Base-by-base conservation (phyloP, 2,329 filamentous ascomycete species). In the Ophiostoma sp. region DNA sequence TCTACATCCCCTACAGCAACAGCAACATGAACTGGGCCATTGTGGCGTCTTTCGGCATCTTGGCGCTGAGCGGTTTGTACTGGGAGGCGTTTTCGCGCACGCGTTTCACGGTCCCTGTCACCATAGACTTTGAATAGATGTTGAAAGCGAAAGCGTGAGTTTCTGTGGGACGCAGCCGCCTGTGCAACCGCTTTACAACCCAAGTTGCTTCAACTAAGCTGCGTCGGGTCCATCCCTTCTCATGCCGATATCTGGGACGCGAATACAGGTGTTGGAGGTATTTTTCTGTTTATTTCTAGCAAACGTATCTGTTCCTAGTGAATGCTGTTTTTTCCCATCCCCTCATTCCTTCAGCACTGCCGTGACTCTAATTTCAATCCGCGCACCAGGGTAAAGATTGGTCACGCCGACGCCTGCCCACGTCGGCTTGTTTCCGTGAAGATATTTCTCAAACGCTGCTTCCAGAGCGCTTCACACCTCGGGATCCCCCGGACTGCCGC, bases 1-100 rank as follows among this genome's bases (percentile, higher is more conserved):
- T 52, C 5, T 65, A 65, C 38, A 27, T 67, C 1, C 68, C 68
- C 1, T 38, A 42, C 36, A 67, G 36, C 38, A 58, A 36, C 38
- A 11, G 16, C 38, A 69, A 36, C 11, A 69, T 69, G 67, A 69
- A 69, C 58, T 69, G 44, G 42, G 64, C 67, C 4, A 62, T 66
- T 16, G 67, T 68, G 11, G 67, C 66, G 7, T 60, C 66, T 42
- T n/a, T 18, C 4, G 67, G 49, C 42, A 52, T 66, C 64, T 3
- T 66, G 18, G 49, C 27, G 2, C 14, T 68, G 6, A 49, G 63
- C n/a, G 49, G 18, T 12, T 4, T 68, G 5, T 66, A 68, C 67
- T 68, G 67, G 67, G 5, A 62, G 63, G 41, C 27, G 9, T 66
- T 27, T 47, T 68, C 67, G 45, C 45, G 45, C 45, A 49, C 45